A percentile compares a stretch with the other conserved stretches of the same genome.
Conservation (phyloP, 306 rosid genomes). For the Carpinus fangiana region DNA sequence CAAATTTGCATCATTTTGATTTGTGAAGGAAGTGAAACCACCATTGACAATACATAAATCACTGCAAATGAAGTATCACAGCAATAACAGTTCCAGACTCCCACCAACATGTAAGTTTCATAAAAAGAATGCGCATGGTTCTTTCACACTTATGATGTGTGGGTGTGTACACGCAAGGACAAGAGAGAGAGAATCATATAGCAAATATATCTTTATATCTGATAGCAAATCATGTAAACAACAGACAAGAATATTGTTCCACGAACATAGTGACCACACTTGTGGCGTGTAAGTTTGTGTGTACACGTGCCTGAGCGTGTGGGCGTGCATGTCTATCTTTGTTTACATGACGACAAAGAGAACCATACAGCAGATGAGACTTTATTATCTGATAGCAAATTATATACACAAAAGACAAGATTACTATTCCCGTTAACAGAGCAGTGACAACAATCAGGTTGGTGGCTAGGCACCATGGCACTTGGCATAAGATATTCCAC, state of each 20-base stretch:
- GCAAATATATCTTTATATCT: not conserved
- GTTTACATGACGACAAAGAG: not conserved
- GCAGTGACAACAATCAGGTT: not conserved
- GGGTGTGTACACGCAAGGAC: not conserved
- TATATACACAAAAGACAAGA: not conserved
- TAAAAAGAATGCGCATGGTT: not conserved
- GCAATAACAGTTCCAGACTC: not conserved
- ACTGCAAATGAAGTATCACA: not conserved
- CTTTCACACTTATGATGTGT: not conserved
- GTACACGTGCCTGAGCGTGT: too few species aligned
- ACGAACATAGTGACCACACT: not conserved
- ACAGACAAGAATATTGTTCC: not conserved
- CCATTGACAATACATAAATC: not conserved
- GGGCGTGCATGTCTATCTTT: not conserved
- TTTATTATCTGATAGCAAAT: not conserved
- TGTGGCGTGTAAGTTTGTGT: not conserved
- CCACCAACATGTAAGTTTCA: not conserved
- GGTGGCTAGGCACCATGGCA: not conserved
- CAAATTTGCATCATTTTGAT: conserved; percentile 15
- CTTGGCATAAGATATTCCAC: not conserved
- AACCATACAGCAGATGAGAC: not conserved
- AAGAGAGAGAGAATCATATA: not conserved
- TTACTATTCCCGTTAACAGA: not conserved
- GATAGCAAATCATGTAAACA: not conserved
- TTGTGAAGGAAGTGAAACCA: conserved; percentile 21